A percentile compares a stretch with the other conserved stretches of the same genome.
phyloP scores from a whole-genome alignment of 805 yeast species.

The Yarrowia porcina region DNA sequence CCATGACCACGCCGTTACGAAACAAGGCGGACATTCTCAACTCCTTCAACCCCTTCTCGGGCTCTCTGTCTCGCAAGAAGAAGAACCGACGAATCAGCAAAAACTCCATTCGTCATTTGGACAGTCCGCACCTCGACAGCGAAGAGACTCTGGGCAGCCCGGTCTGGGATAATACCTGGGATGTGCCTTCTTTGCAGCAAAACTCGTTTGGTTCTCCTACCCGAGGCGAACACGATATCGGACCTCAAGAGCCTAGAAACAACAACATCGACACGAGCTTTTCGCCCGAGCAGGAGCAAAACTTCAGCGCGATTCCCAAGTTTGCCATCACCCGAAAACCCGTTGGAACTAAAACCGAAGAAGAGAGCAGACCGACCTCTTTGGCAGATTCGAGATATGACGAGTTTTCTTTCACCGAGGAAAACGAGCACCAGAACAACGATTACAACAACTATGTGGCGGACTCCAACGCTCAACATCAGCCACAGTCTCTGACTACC shows the following conservation, averaged over 20 bases:
- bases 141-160: conserved; percentile 6
- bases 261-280: conserved; percentile 7
- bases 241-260: neutral
- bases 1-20: conserved; percentile 17
- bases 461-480: neutral
- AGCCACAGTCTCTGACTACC: neutral
- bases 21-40: conserved; percentile 17
- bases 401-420: conserved; percentile 12
- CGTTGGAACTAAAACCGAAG: neutral
- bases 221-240: neutral
- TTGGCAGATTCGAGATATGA: conserved; percentile 14
- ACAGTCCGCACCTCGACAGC: conserved; percentile 18
- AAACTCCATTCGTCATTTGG: conserved; percentile 7
- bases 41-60: conserved; percentile 11
- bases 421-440: neutral
- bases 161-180: conserved; percentile 10
- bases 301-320: conserved; percentile 6
- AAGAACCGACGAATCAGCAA: conserved; percentile 20
- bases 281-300: neutral
- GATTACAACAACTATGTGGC: neutral
- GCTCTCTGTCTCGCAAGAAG: conserved; percentile 6
- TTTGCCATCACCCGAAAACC: conserved; percentile 5
- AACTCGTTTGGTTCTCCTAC: neutral
- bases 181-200: neutral
- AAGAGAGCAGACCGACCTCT: conserved; percentile 8